A percentile compares a stretch with the other conserved stretches of the same genome.
Evolutionary conservation across 495 filamentous ascomycete genomes (phyloP).

Genomic region (Aspergillus egyptiacus): DNA sequence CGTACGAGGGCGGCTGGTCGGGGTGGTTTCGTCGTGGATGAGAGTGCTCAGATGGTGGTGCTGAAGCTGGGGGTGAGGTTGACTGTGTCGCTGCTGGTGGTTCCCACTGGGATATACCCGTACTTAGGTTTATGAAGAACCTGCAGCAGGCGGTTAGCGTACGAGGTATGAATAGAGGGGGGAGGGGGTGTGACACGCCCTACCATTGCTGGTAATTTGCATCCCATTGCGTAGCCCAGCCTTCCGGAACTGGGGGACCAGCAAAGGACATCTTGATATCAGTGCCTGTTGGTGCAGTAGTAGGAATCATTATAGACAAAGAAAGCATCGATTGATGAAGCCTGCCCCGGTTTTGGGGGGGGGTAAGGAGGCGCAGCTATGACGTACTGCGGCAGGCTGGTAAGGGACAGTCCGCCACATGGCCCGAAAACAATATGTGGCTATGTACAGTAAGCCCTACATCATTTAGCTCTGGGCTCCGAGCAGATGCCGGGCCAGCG

Average conservation of each 20-base stretch:
- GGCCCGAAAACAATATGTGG: too few relatives aligned
- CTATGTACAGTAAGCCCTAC: too few relatives aligned
- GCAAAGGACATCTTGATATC: too few relatives aligned
- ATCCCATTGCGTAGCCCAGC: constrained; percentile 79
- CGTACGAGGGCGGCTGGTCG: constrained; percentile 61
- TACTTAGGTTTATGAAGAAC: constrained; percentile 86
- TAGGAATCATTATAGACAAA: too few relatives aligned
- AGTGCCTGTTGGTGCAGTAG: too few relatives aligned
- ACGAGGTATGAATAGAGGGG: background rate
- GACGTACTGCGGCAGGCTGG: too few relatives aligned
- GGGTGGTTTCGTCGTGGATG: background rate
- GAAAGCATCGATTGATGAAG: too few relatives aligned
- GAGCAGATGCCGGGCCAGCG: too few relatives aligned
- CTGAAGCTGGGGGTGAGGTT: background rate
- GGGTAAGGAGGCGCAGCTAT: too few relatives aligned
- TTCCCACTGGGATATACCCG: constrained; percentile 85
- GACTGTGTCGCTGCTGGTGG: constrained; percentile 18
- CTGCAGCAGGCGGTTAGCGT: constrained; percentile 32
- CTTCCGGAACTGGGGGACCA: constrained; percentile 85
- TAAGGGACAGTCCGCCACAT: too few relatives aligned
- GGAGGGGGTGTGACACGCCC: constrained; percentile 19
- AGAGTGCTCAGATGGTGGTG: background rate
- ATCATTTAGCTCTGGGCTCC: too few relatives aligned
- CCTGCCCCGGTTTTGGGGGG: too few relatives aligned
- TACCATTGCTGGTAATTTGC: constrained; percentile 74